Conservation (phyloP, 2,329 filamentous ascomycete genomes). For the Dryadomyces quercus-mongolicae region DNA sequence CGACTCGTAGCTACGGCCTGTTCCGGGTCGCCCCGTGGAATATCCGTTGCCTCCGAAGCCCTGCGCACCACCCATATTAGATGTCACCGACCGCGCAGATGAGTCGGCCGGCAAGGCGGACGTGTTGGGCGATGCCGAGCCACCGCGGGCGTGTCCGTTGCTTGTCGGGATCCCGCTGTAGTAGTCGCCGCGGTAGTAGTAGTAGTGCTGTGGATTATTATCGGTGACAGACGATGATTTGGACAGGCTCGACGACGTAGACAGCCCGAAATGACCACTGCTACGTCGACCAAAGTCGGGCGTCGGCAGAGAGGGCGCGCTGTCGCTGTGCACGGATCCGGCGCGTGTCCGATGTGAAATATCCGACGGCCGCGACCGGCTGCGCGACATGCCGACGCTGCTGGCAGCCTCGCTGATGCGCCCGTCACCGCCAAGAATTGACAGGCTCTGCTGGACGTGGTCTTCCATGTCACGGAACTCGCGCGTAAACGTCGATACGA, state of each 20-base stretch:
- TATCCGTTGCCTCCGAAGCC: background rate
- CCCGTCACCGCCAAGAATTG: slow-evolving; percentile 58
- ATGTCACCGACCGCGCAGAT: slow-evolving; percentile 33
- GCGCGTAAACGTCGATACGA: slow-evolving; percentile 63
- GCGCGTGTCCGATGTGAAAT: slow-evolving; percentile 41
- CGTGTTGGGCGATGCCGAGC: slow-evolving; percentile 42
- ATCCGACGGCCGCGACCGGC: slow-evolving; percentile 35
- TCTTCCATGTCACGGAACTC: slow-evolving; percentile 71
- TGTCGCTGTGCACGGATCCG: slow-evolving; percentile 49
- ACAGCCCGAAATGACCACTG: slow-evolving; percentile 52
- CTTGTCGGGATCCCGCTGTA: slow-evolving; percentile 26
- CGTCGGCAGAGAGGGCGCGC: slow-evolving; percentile 49
- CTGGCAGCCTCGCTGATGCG: slow-evolving; percentile 15
- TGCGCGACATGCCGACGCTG: slow-evolving; percentile 25
- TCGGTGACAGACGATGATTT: background rate
- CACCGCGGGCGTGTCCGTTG: slow-evolving; percentile 15
- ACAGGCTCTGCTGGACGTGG: slow-evolving; percentile 51
- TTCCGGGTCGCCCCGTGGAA: slow-evolving; percentile 38
- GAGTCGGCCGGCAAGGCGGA: slow-evolving; percentile 29
- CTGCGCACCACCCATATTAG: slow-evolving; percentile 10
- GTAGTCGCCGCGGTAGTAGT: slow-evolving; percentile 41
- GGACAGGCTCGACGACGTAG: slow-evolving; percentile 26
- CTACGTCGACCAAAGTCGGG: slow-evolving; percentile 54
- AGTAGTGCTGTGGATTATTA: slow-evolving; percentile 18
- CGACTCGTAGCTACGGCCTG: slow-evolving; percentile 48